A percentile compares a stretch with the other conserved stretches of the same genome.
Evolutionary conservation across 2,329 filamentous ascomycete genomes (phyloP).

Genomic region (Endoconidiophora laricicola): DNA sequence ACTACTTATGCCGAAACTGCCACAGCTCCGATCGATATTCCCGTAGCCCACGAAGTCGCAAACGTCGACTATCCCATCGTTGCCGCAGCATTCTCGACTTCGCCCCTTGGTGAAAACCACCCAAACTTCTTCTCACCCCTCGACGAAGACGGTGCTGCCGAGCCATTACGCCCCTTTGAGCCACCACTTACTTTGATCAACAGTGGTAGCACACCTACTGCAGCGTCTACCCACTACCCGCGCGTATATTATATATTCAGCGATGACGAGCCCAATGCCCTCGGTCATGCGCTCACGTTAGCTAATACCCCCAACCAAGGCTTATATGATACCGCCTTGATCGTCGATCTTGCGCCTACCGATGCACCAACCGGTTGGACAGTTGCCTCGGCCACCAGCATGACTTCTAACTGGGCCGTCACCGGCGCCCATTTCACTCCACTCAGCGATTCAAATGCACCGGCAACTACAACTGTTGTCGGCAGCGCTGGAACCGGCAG

Average conservation of each 20-base stretch:
- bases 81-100: no score
- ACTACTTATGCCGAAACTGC: no score
- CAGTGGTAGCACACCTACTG: constrained; percentile 57
- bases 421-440: constrained; percentile 29
- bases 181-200: constrained; percentile 63
- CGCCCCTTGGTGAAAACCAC: no score
- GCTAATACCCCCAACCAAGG: constrained; percentile 15
- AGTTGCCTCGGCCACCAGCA: constrained; percentile 52
- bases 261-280: constrained; percentile 56
- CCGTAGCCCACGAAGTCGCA: no score
- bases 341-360: constrained; percentile 37
- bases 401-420: constrained; percentile 57
- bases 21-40: no score
- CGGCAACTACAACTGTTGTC: constrained; percentile 31
- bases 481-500: constrained; percentile 18
- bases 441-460: constrained; percentile 23
- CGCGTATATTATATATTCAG: constrained; percentile 88
- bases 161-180: constrained; percentile 6
- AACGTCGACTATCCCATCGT: no score
- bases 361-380: constrained; percentile 25
- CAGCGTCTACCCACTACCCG: constrained; percentile 50
- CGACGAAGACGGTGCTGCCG: background rate
- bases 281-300: constrained; percentile 33
- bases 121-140: no score
- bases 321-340: constrained; percentile 28